Conservation (phyloP, 768 basidiomycete genomes). For the Termitomyces sp. region DNA sequence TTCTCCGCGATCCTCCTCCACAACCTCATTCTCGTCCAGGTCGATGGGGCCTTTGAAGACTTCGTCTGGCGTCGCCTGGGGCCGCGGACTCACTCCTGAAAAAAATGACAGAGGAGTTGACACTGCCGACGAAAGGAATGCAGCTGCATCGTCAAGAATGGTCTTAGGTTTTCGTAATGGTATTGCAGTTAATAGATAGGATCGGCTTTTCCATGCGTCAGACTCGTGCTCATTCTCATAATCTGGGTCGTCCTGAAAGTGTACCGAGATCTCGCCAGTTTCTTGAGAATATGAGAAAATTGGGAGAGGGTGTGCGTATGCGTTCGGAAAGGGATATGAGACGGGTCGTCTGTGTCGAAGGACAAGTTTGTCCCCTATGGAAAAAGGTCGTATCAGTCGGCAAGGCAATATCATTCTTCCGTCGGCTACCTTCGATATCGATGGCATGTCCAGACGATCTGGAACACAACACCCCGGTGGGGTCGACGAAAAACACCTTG, state of each 20-base stretch:
- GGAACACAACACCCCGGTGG: slow-evolving; percentile 73
- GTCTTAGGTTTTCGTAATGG: slow-evolving; percentile 67
- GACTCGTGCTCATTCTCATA: slow-evolving; percentile 44
- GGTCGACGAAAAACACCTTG: slow-evolving; percentile 84
- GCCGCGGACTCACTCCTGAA: slow-evolving; percentile 31
- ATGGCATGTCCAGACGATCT: slow-evolving; percentile 78
- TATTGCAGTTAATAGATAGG: slow-evolving; percentile 62
- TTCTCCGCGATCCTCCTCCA: slow-evolving; percentile 76
- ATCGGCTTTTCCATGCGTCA: slow-evolving; percentile 53
- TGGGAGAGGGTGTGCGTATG: slow-evolving; percentile 74
- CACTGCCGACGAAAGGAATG: slow-evolving; percentile 62
- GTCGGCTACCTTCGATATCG: slow-evolving; percentile 63
- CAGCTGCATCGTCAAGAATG: slow-evolving; percentile 68
- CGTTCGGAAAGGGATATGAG: slow-evolving; percentile 75
- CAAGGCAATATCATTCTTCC: not conserved
- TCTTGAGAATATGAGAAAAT: slow-evolving; percentile 56
- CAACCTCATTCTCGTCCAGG: slow-evolving; percentile 70
- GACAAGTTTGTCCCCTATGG: slow-evolving; percentile 59
- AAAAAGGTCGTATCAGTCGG: not conserved
- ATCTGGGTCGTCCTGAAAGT: slow-evolving; percentile 61
- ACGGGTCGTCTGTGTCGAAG: slow-evolving; percentile 76
- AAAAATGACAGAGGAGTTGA: slow-evolving; percentile 55
- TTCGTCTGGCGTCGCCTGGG: slow-evolving; percentile 58
- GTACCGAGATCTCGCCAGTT: slow-evolving; percentile 57
- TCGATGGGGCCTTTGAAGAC: slow-evolving; percentile 70